Percentiles rank a stretch among this genome's conserved stretches.
phyloP scores from a whole-genome alignment of 140 eudicot genomes.

The Ambrosia hybrid region DNA sequence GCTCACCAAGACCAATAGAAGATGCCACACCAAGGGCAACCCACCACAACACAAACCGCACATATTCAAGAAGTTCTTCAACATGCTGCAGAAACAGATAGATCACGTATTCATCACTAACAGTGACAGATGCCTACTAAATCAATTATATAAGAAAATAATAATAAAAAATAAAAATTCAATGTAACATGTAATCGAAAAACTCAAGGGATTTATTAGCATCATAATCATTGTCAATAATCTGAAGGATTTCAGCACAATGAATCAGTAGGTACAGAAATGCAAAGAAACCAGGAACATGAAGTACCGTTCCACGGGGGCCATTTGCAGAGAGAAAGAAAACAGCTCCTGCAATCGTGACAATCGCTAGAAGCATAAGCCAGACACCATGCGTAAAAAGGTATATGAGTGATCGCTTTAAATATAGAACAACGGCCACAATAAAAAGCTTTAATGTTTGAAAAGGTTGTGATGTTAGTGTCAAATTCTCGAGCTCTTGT shows the following conservation, averaged over 20 bases:
- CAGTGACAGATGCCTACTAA: neutral
- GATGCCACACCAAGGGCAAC: slow-evolving; percentile 82
- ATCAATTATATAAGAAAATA: too few relatives aligned
- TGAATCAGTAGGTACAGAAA: neutral
- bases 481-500: slow-evolving; percentile 59
- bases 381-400: slow-evolving; percentile 57
- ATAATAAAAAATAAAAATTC: too few relatives aligned
- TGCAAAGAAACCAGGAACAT: neutral
- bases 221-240: neutral
- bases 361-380: slow-evolving; percentile 41
- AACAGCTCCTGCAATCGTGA: slow-evolving; percentile 36
- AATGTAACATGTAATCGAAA: neutral
- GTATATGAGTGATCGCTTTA: slow-evolving; percentile 39
- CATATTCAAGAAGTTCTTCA: slow-evolving; percentile 55
- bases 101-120: slow-evolving; percentile 16
- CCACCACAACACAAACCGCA: slow-evolving; percentile 76
- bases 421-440: slow-evolving; percentile 52
- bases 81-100: slow-evolving; percentile 51
- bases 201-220: neutral
- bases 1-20: slow-evolving; percentile 80
- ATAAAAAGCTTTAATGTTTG: slow-evolving; percentile 54
- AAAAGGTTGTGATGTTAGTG: slow-evolving; percentile 52
- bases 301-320: slow-evolving; percentile 51
- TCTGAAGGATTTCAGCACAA: neutral
- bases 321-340: slow-evolving; percentile 50